A percentile compares a stretch with the other conserved stretches of the same genome.
These are phyloP conservation scores for Voacanga thouarsii DNA, from an alignment of 257 asterid genomes.

Conservation along the genomic window DNA sequence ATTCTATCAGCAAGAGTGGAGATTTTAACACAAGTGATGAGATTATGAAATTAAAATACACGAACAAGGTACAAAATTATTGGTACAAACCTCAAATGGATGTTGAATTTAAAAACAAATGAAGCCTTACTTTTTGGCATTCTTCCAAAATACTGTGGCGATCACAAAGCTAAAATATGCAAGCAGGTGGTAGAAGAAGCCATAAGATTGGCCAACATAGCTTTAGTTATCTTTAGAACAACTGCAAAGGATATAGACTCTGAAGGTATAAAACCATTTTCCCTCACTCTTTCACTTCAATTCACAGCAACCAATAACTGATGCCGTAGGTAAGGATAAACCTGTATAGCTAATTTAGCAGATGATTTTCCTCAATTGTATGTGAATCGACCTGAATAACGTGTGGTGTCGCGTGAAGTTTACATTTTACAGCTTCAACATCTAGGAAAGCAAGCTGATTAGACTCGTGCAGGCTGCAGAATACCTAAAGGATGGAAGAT, in stretches of 20 bases:
- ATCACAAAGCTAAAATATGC: neutral
- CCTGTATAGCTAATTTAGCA: neutral
- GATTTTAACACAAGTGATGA: slow-evolving; percentile 45
- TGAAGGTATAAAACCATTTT: slow-evolving; percentile 28
- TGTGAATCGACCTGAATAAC: too few species aligned
- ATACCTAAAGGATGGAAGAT: slow-evolving; percentile 66
- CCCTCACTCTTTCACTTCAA: neutral
- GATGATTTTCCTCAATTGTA: neutral
- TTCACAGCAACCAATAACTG: neutral
- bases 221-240: slow-evolving; percentile 37
- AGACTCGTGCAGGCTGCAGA: slow-evolving; percentile 37
- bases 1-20: slow-evolving; percentile 38
- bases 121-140: neutral
- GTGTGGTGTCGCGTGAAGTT: too few species aligned
- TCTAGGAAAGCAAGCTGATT: neutral
- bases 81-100: neutral
- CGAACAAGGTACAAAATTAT: slow-evolving; percentile 33
- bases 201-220: slow-evolving; percentile 48
- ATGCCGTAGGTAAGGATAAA: neutral
- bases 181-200: slow-evolving; percentile 56
- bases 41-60: slow-evolving; percentile 35
- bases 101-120: neutral
- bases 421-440: neutral
- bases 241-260: slow-evolving; percentile 45
- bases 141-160: too few species aligned